Base-by-base conservation (phyloP, 495 filamentous ascomycete genomes). In the Trypethelium eluteriae region DNA sequence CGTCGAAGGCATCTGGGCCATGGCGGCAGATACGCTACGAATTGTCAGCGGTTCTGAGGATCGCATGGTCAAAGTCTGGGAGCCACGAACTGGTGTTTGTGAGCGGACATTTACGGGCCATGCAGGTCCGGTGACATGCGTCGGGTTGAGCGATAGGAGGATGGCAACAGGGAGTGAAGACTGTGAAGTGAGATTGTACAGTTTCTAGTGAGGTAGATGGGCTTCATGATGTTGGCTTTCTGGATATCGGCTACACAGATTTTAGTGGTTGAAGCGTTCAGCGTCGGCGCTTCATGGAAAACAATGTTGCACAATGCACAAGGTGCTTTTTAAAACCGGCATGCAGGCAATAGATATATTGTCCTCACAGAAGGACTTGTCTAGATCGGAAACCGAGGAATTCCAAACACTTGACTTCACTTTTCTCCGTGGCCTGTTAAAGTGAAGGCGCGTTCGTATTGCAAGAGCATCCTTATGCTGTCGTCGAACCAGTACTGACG, bases 21-120 rank as follows among this genome's bases (percentile, higher is more conserved):
- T 99, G 4, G 93, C 90, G 1, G 95, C 90, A 2, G 95, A 99
- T 74, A 92, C 89, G 0, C 80, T 99, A 41, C 86, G 94, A 16
- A 85, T 96, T 38, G 91, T 97, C 41, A 89, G 88, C 64, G 94
- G 93, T 11, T 88, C 90, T 41, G 88, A 97, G 76, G 94, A 99
- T 77, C 85, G 89, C 46, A 97, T 93, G 86, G 89, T 96, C 75
- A 97, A 97, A 75, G 88, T 95, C 46, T 98, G 95, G 95, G 93
- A 98, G 78, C 87, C 93, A 38, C 80, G 91, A 70, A 91, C 89
- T 12, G 93, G 95, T 3, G 91, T 88, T 68, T 96, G 92, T 74
- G 91, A 96, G 75, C 81, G 91, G 47, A 98, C 93, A 2, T 93
- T 94, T 70, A 88, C 89, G 18, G 93, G 92, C 2, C 95, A 98